These are phyloP conservation scores for Ceratobasidium sp. DNA, from an alignment of 1,284 basidiomycete species.

Conservation along the genomic window DNA sequence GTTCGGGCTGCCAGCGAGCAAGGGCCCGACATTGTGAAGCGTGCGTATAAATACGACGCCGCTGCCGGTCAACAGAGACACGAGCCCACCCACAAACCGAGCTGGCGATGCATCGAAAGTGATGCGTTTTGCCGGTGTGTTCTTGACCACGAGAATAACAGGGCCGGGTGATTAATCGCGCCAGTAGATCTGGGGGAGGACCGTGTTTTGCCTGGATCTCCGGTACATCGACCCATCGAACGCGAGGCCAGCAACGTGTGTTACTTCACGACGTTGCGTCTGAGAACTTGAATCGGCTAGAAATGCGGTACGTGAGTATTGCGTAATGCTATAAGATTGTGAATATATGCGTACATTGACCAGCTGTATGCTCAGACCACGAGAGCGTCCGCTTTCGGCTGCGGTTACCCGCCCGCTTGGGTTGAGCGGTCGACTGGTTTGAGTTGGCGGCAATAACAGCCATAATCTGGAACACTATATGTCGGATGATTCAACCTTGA, in stretches of 20 bases:
- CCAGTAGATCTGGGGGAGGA: not conserved
- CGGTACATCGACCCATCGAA: not conserved
- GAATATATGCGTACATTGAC: not conserved
- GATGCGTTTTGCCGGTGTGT: not conserved
- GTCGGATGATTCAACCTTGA: not conserved
- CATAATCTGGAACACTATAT: not conserved
- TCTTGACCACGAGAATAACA: not conserved
- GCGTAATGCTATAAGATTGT: not conserved
- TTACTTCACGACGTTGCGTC: not conserved
- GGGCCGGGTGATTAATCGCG: not conserved
- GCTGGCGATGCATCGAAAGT: slow-evolving; percentile 4
- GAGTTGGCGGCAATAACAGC: not conserved
- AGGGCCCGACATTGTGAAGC: not conserved
- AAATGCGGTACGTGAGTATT: not conserved
- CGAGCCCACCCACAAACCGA: not conserved
- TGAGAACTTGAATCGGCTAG: not conserved
- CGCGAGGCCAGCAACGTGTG: not conserved
- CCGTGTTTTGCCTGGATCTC: not conserved
- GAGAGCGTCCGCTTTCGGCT: not conserved
- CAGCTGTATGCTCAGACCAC: not conserved
- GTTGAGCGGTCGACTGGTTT: too few species aligned
- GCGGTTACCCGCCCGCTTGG: not conserved
- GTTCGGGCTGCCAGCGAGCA: not conserved
- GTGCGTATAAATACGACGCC: not conserved
- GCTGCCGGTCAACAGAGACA: not conserved